Conservation (phyloP, 306 rosid species). For the Castanea crenata region DNA sequence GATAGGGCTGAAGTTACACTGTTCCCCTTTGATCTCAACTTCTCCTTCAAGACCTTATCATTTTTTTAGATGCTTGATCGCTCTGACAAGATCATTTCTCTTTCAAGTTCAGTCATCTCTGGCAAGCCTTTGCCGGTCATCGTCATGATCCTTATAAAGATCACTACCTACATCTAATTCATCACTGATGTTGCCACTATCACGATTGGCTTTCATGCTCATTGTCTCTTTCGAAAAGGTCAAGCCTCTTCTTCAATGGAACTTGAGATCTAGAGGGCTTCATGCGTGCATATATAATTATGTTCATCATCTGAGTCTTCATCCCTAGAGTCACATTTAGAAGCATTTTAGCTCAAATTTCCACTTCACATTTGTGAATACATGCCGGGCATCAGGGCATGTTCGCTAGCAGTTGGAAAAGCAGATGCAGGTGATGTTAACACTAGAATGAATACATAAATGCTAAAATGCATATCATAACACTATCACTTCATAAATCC, state of each 20-base stretch:
- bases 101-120: slow-evolving; percentile 81
- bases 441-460: too few relatives aligned
- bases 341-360: too few relatives aligned
- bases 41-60: slow-evolving; percentile 70
- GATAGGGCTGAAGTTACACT: slow-evolving; percentile 51
- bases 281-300: slow-evolving; percentile 33
- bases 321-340: slow-evolving; percentile 35
- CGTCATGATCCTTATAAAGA: too few relatives aligned
- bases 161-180: slow-evolving; percentile 78
- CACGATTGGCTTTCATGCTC: slow-evolving; percentile 64
- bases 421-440: too few relatives aligned
- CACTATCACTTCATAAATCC: not conserved
- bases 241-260: slow-evolving; percentile 85
- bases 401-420: too few relatives aligned
- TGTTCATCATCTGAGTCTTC: slow-evolving; percentile 69
- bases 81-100: slow-evolving; percentile 38
- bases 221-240: slow-evolving; percentile 63
- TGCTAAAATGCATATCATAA: too few relatives aligned
- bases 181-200: slow-evolving; percentile 54
- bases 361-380: too few relatives aligned
- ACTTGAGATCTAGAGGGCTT: slow-evolving; percentile 63
- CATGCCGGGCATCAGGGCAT: too few relatives aligned
- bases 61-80: slow-evolving; percentile 67
- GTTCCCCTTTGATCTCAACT: slow-evolving; percentile 64
- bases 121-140: slow-evolving; percentile 72